phyloP scores from a whole-genome alignment of 352 stramenopile species.

The Phytophthora melonis region DNA sequence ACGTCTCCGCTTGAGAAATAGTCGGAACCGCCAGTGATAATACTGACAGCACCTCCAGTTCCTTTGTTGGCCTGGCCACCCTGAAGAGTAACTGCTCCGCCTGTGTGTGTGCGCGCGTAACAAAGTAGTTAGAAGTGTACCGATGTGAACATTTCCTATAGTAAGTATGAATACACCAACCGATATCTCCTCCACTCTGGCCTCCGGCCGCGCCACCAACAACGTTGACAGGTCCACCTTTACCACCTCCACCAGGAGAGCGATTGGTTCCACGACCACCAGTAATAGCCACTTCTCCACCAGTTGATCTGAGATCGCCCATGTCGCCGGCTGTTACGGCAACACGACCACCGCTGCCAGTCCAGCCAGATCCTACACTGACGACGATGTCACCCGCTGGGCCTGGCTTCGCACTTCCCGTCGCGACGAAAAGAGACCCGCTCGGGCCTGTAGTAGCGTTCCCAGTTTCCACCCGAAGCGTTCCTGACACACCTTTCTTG shows the following conservation, averaged over 20 bases:
- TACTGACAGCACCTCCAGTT: slow-evolving; percentile 59
- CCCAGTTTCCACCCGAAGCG: slow-evolving; percentile 75
- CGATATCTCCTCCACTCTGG: slow-evolving; percentile 48
- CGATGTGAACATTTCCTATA: not conserved
- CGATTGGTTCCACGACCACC: slow-evolving; percentile 59
- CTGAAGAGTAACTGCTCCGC: slow-evolving; percentile 52
- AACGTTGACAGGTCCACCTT: slow-evolving; percentile 65
- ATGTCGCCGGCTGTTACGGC: slow-evolving; percentile 72
- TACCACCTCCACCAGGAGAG: slow-evolving; percentile 56
- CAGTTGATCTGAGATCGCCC: slow-evolving; percentile 45
- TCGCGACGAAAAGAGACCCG: slow-evolving; percentile 77
- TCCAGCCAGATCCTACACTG: slow-evolving; percentile 83
- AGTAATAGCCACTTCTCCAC: slow-evolving; percentile 59
- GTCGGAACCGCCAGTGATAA: slow-evolving; percentile 52
- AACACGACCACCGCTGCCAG: slow-evolving; percentile 86
- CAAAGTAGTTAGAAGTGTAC: not conserved
- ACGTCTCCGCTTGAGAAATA: slow-evolving; percentile 66
- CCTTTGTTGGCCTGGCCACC: slow-evolving; percentile 58
- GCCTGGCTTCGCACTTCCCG: slow-evolving; percentile 76
- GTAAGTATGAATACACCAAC: slow-evolving; percentile 30
- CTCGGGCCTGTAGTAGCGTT: slow-evolving; percentile 73
- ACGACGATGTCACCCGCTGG: slow-evolving; percentile 82
- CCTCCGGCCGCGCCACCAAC: slow-evolving; percentile 66
- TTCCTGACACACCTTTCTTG: slow-evolving; percentile 81
- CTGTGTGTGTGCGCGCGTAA: slow-evolving; percentile 21